Evolutionary conservation across 1,284 basidiomycete species (phyloP).

Genomic region (Bondarzewia mesenterica): DNA sequence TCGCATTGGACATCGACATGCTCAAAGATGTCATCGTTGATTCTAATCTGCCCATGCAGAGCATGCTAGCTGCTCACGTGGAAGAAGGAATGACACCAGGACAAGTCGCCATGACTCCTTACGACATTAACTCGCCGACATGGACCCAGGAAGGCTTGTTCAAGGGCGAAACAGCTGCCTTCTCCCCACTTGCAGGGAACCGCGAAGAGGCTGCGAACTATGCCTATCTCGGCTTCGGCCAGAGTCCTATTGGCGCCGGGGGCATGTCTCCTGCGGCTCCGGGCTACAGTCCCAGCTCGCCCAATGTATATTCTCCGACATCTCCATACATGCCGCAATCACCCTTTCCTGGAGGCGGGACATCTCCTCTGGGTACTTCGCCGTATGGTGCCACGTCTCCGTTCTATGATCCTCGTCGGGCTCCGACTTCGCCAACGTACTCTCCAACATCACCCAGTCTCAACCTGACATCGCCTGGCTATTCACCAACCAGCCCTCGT

Average conservation of each 20-base stretch:
- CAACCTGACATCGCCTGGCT: slow-evolving; percentile 74
- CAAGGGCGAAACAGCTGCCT: slow-evolving; percentile 81
- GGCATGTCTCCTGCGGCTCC: slow-evolving; percentile 76
- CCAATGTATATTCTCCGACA: slow-evolving; percentile 80
- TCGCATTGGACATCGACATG: slow-evolving; percentile 96
- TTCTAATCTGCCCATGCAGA: slow-evolving; percentile 85
- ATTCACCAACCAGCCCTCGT: slow-evolving; percentile 83
- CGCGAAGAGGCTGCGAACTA: slow-evolving; percentile 76
- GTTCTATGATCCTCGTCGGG: slow-evolving; percentile 61
- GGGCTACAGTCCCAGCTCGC: slow-evolving; percentile 78
- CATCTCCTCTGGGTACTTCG: slow-evolving; percentile 76
- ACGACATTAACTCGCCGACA: slow-evolving; percentile 83
- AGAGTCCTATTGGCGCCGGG: slow-evolving; percentile 73
- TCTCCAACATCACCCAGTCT: slow-evolving; percentile 79
- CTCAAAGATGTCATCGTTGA: slow-evolving; percentile 98
- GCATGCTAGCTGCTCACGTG: slow-evolving; percentile 71
- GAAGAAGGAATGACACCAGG: slow-evolving; percentile 92
- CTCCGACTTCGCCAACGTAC: slow-evolving; percentile 77
- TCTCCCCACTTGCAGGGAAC: slow-evolving; percentile 90
- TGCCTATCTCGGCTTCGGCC: slow-evolving; percentile 68
- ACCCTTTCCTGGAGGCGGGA: slow-evolving; percentile 64
- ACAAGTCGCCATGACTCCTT: slow-evolving; percentile 88
- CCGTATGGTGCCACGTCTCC: slow-evolving; percentile 70
- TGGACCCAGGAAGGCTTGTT: slow-evolving; percentile 61
- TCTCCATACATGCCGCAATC: slow-evolving; percentile 85